A percentile compares a stretch with the other conserved stretches of the same genome.
phyloP scores from a whole-genome alignment of 805 yeast genomes.

The Phaffomyces opuntiae region DNA sequence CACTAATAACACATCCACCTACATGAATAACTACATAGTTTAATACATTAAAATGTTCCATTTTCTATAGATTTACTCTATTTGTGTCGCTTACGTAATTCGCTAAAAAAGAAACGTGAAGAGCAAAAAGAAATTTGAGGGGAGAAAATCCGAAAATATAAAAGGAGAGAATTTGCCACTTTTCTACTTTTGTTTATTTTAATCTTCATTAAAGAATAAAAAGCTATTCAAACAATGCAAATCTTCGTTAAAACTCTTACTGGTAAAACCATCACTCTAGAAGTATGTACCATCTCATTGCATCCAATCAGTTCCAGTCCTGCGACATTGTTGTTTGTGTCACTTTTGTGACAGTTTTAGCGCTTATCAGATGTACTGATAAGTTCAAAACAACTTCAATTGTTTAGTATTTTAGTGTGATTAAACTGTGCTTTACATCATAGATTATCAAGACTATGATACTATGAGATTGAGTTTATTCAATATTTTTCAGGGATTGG shows the following conservation, averaged over 20 bases:
- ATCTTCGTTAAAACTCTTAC: constrained; percentile 86
- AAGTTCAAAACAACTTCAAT: background rate
- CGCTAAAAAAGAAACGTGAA: too few species aligned
- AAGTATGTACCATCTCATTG: constrained; percentile 26
- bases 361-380: background rate
- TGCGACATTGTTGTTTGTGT: background rate
- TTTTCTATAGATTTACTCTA: too few species aligned
- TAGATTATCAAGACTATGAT: too few species aligned
- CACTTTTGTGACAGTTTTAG: constrained; percentile 5
- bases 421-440: too few species aligned
- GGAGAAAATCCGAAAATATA: constrained; percentile 1
- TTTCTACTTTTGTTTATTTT: background rate
- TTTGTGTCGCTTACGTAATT: too few species aligned
- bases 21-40: too few species aligned
- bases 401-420: too few species aligned
- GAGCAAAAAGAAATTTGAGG: background rate
- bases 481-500: background rate
- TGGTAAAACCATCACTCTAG: constrained; percentile 84
- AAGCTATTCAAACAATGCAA: constrained; percentile 47
- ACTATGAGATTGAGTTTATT: too few species aligned
- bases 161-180: constrained; percentile 6
- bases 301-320: background rate
- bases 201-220: background rate
- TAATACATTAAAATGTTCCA: too few species aligned
- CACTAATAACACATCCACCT: too few species aligned